Evolutionary conservation across 1,284 basidiomycete genomes (phyloP), one percentile per base, ranked within the genome.

Genomic region (Moesziomyces parantarcticus): DNA sequence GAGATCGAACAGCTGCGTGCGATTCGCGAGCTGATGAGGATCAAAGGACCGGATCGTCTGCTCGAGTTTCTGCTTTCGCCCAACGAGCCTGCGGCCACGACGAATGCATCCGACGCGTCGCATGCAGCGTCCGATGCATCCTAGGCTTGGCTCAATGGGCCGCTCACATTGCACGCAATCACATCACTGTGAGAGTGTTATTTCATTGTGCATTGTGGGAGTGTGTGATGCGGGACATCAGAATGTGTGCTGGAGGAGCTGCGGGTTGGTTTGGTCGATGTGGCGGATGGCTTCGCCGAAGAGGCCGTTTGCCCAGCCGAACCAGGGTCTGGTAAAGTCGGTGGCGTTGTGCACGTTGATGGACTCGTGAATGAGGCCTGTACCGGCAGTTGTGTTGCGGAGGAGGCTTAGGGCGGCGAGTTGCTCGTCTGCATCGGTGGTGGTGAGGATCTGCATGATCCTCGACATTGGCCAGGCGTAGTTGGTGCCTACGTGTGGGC

Each of bases 381-480:
- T 80, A 0, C 75, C 77, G 5, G 76, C 78, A 1, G 78, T 80
- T 4, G 72, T 74, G 21, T 64, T 65, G 22, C 76, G 50, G n/a
- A 80, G 54, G 18, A 64, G 36, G n/a, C 49, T 54, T 13, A 80
- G 41, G 1, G 73, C 73, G 0, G 58, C 57, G 10, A 62, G 44
- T 32, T 77, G 71, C 43, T 80, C 78, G 13, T 63, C 21, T 11
- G 61, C 56, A 20, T 79, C 59, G 9, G 67, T 66, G 14, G 66
- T 62, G 10, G 78, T 80, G 7, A 80, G 49, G 25, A 79, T 76
- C 34, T 77, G 68, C 55, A 76, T 65, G 44, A 73, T 64, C 29
- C 69, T 36, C 1, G 46, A 49, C 78, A 80, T 80, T 1, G 78
- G 78, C 78, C 78, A 80, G n/a, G 74, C 66, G 67, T 78, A 79